Evolutionary conservation across 164 flowering plant genomes (phyloP).

Genomic region (Santalum album): DNA sequence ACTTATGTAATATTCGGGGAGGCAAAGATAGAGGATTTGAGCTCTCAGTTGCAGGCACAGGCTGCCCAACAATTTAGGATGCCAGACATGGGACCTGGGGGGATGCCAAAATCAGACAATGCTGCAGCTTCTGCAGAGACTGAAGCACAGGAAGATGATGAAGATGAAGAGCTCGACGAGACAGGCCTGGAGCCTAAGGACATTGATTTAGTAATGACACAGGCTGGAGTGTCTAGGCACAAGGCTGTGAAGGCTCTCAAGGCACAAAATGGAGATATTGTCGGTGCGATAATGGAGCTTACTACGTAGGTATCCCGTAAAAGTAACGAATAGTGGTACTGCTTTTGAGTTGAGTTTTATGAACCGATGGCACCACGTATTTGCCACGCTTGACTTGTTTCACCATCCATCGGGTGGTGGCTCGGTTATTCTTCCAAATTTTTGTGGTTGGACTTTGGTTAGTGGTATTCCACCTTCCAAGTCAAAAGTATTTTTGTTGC

Average conservation of each 20-base stretch:
- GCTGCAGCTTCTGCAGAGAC: background rate
- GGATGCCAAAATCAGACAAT: background rate
- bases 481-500: too few relatives aligned
- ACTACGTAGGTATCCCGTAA: slow-evolving; percentile 33
- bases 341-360: too few relatives aligned
- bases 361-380: too few relatives aligned
- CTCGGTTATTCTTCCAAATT: too few relatives aligned
- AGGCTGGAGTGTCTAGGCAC: slow-evolving; percentile 37
- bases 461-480: too few relatives aligned
- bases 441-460: too few relatives aligned
- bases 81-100: background rate
- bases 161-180: background rate
- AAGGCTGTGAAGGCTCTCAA: slow-evolving; percentile 89
- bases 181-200: background rate
- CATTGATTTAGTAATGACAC: background rate
- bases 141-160: background rate
- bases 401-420: too few relatives aligned
- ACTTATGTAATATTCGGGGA: background rate
- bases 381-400: too few relatives aligned
- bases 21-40: background rate
- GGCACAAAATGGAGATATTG: slow-evolving; percentile 68
- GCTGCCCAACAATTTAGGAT: background rate
- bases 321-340: too few relatives aligned
- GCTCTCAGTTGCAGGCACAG: background rate
- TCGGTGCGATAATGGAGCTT: slow-evolving; percentile 91